Evolutionary conservation across 225 moss, liverwort and hornwort species (phyloP).

Genomic region (Pseudisothecium myosuroides): DNA sequence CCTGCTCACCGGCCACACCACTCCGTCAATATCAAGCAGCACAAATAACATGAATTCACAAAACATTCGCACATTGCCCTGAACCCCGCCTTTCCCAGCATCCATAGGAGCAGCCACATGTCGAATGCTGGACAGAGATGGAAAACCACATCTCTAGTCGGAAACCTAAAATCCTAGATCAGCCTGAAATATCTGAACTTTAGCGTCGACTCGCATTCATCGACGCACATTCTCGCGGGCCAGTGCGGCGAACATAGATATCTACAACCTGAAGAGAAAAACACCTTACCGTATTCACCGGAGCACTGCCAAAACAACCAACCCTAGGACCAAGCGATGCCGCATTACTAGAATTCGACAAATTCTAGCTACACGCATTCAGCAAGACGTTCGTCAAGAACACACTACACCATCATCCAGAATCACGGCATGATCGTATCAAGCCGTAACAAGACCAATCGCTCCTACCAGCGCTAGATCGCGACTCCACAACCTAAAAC

Average conservation of each 20-base stretch:
- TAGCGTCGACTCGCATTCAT: neutral
- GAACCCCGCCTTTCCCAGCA: neutral
- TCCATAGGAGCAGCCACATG: neutral
- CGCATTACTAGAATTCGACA: neutral
- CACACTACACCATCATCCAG: too few relatives aligned
- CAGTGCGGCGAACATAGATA: too few relatives aligned
- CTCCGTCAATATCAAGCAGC: neutral
- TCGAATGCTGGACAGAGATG: neutral
- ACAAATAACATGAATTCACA: too few relatives aligned
- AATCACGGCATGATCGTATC: neutral
- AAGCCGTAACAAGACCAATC: too few relatives aligned
- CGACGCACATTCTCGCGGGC: neutral
- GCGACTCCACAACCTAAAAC: too few relatives aligned
- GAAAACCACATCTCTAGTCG: neutral
- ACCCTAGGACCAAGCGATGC: neutral
- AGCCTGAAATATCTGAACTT: fast-evolving
- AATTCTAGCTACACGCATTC: neutral
- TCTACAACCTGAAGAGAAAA: too few relatives aligned
- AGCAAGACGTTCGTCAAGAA: neutral
- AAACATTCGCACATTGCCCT: neutral
- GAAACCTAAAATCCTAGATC: neutral
- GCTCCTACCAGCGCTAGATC: neutral
- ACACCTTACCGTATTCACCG: too few relatives aligned
- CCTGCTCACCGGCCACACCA: neutral
- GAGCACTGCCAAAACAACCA: too few relatives aligned